Evolutionary conservation across 148 eudicot species (phyloP).

Genomic region (Rhododendron ovatum): DNA sequence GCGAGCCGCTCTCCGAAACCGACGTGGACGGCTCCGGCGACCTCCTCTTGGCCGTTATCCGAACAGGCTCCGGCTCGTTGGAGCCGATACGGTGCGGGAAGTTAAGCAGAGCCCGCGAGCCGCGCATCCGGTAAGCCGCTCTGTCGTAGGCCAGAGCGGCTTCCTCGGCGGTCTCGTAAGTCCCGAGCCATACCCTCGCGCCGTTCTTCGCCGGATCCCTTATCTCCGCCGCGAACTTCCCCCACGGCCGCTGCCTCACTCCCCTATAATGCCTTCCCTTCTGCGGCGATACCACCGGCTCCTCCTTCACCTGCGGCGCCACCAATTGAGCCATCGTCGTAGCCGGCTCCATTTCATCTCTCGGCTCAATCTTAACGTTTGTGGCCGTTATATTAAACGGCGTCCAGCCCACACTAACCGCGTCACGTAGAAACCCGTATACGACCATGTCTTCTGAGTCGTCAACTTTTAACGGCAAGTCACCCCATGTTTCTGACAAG

Average conservation of each 20-base stretch:
- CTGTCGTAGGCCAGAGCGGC: slow-evolving; percentile 41
- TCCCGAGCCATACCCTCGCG: slow-evolving; percentile 53
- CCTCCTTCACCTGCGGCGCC: slow-evolving; percentile 2
- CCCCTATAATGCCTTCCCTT: slow-evolving; percentile 41
- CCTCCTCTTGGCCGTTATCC: slow-evolving; percentile 32
- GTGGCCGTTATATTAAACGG: slow-evolving; percentile 25
- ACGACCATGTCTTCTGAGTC: slow-evolving; percentile 51
- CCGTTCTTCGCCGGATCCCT: slow-evolving; percentile 51
- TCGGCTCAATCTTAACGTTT: slow-evolving; percentile 22
- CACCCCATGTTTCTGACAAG: slow-evolving; percentile 45
- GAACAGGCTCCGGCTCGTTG: slow-evolving; percentile 42
- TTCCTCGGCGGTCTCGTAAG: slow-evolving; percentile 47
- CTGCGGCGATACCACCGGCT: neutral
- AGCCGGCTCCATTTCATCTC: slow-evolving; percentile 8
- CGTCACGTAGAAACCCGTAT: slow-evolving; percentile 33
- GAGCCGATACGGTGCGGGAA: slow-evolving; percentile 35
- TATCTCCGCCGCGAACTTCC: slow-evolving; percentile 51
- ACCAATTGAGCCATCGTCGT: slow-evolving; percentile 5
- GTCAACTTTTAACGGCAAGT: slow-evolving; percentile 38
- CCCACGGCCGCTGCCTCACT: slow-evolving; percentile 48
- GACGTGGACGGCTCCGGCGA: slow-evolving; percentile 33
- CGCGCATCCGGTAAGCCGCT: slow-evolving; percentile 47
- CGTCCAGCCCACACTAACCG: slow-evolving; percentile 41
- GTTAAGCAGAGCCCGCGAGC: slow-evolving; percentile 35
- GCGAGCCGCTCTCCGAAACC: slow-evolving; percentile 30